phyloP scores from a whole-genome alignment of 2,329 filamentous ascomycete species.

The Cordyceps fumosorosea region DNA sequence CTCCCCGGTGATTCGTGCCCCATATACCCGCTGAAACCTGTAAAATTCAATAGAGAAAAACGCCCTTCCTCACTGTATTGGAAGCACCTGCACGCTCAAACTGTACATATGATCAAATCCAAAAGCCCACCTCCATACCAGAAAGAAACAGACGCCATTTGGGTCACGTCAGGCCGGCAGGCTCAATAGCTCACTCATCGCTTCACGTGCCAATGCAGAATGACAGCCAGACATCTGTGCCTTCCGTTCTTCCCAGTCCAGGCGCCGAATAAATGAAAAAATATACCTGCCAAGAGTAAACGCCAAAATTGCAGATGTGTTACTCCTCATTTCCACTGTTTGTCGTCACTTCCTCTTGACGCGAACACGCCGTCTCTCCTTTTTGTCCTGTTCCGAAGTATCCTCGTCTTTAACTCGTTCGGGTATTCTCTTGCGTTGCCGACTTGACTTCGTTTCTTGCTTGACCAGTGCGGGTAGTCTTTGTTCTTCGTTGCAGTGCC shows the following conservation, averaged over 20 bases:
- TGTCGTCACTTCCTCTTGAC: neutral
- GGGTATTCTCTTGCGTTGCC: neutral
- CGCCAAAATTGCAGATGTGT: neutral
- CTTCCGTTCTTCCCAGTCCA: neutral
- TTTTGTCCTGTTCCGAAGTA: neutral
- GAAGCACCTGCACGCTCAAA: neutral
- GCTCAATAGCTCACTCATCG: neutral
- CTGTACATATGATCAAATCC: neutral
- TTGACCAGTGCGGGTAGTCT: no score
- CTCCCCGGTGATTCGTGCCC: neutral
- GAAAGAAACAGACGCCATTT: neutral
- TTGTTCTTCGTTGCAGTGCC: no score
- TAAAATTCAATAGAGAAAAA: conserved; percentile 1
- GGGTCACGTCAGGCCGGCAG: neutral
- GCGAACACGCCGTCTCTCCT: neutral
- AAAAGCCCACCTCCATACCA: neutral
- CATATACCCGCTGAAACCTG: neutral
- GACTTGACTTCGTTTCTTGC: neutral
- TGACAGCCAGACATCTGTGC: neutral
- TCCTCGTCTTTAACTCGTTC: neutral
- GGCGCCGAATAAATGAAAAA: neutral
- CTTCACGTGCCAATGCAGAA: neutral
- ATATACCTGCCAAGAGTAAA: neutral
- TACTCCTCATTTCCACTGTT: neutral
- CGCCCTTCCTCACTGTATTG: neutral